phyloP scores from a whole-genome alignment of 192 early-diverging fungal species.

The Backusella westeae region DNA sequence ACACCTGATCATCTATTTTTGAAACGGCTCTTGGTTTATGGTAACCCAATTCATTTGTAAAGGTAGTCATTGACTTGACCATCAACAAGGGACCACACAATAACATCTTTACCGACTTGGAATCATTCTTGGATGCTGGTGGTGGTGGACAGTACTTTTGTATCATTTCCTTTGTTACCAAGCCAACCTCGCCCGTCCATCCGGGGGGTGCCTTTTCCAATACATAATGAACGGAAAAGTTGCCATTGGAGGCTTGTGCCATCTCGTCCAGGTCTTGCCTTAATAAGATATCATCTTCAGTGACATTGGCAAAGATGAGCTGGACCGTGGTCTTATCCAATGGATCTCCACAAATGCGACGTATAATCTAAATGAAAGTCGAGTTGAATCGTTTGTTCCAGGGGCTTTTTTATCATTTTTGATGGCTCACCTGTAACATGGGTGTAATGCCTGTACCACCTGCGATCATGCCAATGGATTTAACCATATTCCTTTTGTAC shows the following conservation, averaged over 20 bases:
- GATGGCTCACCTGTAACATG: slow-evolving; percentile 39
- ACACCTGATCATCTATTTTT: slow-evolving; percentile 28
- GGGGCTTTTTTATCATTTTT: not conserved
- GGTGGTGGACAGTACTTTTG: slow-evolving; percentile 66
- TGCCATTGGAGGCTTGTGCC: slow-evolving; percentile 62
- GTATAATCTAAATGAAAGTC: slow-evolving; percentile 62
- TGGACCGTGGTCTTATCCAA: slow-evolving; percentile 81
- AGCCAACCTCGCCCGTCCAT: slow-evolving; percentile 88
- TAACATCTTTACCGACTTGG: slow-evolving; percentile 67
- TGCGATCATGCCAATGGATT: slow-evolving; percentile 88
- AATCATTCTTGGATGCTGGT: slow-evolving; percentile 48
- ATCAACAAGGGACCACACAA: slow-evolving; percentile 80
- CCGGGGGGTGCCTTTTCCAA: slow-evolving; percentile 74
- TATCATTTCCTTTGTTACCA: slow-evolving; percentile 86
- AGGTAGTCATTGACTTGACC: slow-evolving; percentile 57
- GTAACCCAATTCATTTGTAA: slow-evolving; percentile 25
- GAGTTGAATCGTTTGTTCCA: no score
- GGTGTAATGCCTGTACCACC: slow-evolving; percentile 75
- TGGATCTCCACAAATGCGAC: slow-evolving; percentile 80
- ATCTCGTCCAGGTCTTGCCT: slow-evolving; percentile 79
- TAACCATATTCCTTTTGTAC: slow-evolving; percentile 80
- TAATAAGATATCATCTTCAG: slow-evolving; percentile 83
- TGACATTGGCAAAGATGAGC: slow-evolving; percentile 91
- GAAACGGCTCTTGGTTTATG: slow-evolving; percentile 19
- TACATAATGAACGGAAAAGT: slow-evolving; percentile 79